Evolutionary conservation across 2,329 filamentous ascomycete species (phyloP).

Genomic region (Colletotrichum eleusines): DNA sequence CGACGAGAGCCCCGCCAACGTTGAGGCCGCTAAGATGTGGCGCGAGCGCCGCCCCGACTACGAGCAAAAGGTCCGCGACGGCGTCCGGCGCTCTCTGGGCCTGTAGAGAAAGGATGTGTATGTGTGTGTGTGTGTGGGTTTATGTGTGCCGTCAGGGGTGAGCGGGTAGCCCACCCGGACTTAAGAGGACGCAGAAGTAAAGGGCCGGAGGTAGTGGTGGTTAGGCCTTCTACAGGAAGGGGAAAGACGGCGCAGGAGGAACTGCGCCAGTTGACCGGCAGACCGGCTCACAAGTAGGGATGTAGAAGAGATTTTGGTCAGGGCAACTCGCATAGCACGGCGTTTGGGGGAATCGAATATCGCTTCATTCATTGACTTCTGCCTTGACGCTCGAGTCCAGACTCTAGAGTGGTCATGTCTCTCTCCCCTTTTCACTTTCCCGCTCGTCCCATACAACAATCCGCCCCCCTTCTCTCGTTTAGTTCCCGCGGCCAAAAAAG

Average conservation of each 20-base stretch:
- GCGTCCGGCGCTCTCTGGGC: slow-evolving; percentile 83
- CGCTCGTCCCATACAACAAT: background rate
- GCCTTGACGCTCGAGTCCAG: background rate
- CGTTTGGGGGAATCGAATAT: slow-evolving; percentile 42
- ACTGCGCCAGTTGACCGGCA: background rate
- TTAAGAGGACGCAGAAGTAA: too few species aligned
- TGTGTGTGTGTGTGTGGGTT: background rate
- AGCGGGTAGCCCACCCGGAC: too few species aligned
- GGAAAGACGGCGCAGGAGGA: background rate
- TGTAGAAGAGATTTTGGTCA: background rate
- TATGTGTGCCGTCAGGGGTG: background rate
- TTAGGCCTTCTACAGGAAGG: background rate
- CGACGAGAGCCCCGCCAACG: slow-evolving; percentile 95
- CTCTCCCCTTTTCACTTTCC: background rate
- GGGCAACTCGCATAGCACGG: slow-evolving; percentile 43
- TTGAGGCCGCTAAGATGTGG: slow-evolving; percentile 98
- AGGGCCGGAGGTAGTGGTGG: background rate
- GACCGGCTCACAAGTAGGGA: background rate
- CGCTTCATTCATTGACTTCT: slow-evolving; percentile 35
- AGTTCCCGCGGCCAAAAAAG: background rate
- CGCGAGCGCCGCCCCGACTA: slow-evolving; percentile 86
- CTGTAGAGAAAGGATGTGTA: slow-evolving; percentile 59
- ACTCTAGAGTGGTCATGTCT: background rate
- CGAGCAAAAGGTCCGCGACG: slow-evolving; percentile 85
- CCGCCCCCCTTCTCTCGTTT: too few species aligned